Evolutionary conservation across 177 flowering plant genomes (phyloP).

Genomic region (Vitis hybrid): DNA sequence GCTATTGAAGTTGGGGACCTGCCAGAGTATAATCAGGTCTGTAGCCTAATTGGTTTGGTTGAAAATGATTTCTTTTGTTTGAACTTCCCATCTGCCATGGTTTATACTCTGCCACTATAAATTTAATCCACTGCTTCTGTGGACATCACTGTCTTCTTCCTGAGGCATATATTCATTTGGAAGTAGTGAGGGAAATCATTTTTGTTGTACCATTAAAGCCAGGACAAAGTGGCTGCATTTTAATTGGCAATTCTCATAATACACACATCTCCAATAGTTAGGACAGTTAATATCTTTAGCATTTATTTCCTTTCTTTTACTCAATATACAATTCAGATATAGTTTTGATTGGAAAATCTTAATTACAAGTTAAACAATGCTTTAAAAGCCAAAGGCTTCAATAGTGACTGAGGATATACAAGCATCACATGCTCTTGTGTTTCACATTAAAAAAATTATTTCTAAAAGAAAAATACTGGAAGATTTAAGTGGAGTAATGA

Average conservation of each 20-base stretch:
- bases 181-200: background rate
- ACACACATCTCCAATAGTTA: background rate
- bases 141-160: background rate
- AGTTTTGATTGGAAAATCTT: too few relatives aligned
- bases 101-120: background rate
- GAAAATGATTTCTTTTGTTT: background rate
- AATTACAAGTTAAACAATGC: too few relatives aligned
- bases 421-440: too few relatives aligned
- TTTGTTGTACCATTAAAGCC: background rate
- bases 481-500: too few relatives aligned
- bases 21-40: constrained; percentile 94
- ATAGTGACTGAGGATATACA: too few relatives aligned
- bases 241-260: background rate
- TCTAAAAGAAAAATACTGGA: too few relatives aligned
- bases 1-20: constrained; percentile 89
- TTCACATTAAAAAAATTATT: too few relatives aligned
- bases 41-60: background rate
- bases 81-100: background rate
- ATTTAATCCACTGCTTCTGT: background rate
- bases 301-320: background rate
- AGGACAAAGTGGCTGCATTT: background rate
- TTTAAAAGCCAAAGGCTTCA: too few relatives aligned
- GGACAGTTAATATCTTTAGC: background rate
- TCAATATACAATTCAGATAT: background rate
- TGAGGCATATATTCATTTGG: background rate